Conservation (phyloP, 2,329 filamentous ascomycete species). For the Colletotrichum aenigma region DNA sequence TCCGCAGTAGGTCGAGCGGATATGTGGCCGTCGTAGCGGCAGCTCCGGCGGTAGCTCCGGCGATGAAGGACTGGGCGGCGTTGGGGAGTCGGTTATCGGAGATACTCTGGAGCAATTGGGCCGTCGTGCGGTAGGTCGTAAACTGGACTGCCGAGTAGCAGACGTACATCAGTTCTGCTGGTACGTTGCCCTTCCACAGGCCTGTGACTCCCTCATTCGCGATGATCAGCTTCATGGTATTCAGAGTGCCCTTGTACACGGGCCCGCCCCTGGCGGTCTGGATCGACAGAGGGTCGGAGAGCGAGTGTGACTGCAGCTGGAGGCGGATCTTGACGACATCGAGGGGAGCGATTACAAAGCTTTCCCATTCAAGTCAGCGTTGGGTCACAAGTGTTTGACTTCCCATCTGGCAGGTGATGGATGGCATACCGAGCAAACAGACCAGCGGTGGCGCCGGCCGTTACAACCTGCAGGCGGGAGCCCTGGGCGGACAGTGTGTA, state of each 20-base stretch:
- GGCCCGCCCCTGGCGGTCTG: conserved; percentile 49
- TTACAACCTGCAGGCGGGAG: conserved; percentile 59
- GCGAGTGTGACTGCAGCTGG: conserved; percentile 88
- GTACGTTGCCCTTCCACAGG: conserved; percentile 97
- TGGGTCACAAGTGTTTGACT: neutral
- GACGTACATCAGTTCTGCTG: conserved; percentile 92
- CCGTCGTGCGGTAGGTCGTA: conserved; percentile 79
- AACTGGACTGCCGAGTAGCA: conserved; percentile 91
- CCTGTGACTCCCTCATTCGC: conserved; percentile 81
- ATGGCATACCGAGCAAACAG: conserved; percentile 78
- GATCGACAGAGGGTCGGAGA: conserved; percentile 73
- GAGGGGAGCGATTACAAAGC: conserved; percentile 92
- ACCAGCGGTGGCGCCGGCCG: conserved; percentile 70
- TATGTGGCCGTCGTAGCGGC: conserved; percentile 85
- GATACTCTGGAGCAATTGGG: conserved; percentile 65
- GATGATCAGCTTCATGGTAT: conserved; percentile 78
- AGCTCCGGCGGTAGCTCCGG: conserved; percentile 83
- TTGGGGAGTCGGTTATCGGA: conserved; percentile 57
- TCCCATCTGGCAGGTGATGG: neutral
- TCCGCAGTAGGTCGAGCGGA: conserved; percentile 90
- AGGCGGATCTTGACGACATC: conserved; percentile 98
- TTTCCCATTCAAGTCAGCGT: conserved; percentile 36
- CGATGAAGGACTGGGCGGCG: conserved; percentile 78
- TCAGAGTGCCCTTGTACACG: conserved; percentile 76
- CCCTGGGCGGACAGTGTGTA: conserved; percentile 41